These are phyloP conservation scores for Streptanthus diversifolius DNA, from an alignment of 345 rosid species.

Conservation along the genomic window DNA sequence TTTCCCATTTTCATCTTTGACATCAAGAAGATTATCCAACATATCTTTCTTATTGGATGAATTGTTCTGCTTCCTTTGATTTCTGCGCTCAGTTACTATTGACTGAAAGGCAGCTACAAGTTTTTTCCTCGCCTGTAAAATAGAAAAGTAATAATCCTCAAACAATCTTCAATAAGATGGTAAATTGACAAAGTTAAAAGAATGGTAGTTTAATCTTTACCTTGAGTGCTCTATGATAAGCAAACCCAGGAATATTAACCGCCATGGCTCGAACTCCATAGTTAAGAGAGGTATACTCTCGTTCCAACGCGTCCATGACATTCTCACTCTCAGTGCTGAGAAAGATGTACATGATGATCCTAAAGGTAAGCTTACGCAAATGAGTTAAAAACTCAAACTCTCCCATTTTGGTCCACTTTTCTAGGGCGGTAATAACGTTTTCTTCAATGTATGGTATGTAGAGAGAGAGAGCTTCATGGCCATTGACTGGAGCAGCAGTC, in stretches of 20 bases:
- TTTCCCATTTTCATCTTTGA: conserved; percentile 69
- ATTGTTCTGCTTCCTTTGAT: conserved; percentile 27
- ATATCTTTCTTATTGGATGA: conserved; percentile 54
- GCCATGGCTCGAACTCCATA: conserved; percentile 53
- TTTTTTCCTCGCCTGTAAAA: conserved; percentile 41
- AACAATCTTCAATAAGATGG: background rate
- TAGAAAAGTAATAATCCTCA: background rate
- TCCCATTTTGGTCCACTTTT: conserved; percentile 63
- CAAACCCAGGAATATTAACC: conserved; percentile 55
- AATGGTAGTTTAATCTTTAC: conserved; percentile 15
- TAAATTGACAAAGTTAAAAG: background rate
- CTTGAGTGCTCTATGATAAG: conserved; percentile 53
- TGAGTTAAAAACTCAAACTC: conserved; percentile 67
- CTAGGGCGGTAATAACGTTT: conserved; percentile 44
- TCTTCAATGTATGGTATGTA: conserved; percentile 49
- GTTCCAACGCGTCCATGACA: conserved; percentile 61
- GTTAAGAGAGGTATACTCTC: conserved; percentile 70
- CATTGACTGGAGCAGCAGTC: conserved; percentile 50
- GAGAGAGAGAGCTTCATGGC: conserved; percentile 47
- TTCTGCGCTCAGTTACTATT: conserved; percentile 54
- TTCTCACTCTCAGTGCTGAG: conserved; percentile 60
- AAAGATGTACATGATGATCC: conserved; percentile 74
- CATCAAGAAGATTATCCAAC: conserved; percentile 68
- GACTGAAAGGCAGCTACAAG: conserved; percentile 45
- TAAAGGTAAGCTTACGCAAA: conserved; percentile 73